Percentiles rank a stretch among this genome's conserved stretches.
phyloP scores from a whole-genome alignment of 1,139 yeast species.

The Debaryomycetaceae sp. region DNA sequence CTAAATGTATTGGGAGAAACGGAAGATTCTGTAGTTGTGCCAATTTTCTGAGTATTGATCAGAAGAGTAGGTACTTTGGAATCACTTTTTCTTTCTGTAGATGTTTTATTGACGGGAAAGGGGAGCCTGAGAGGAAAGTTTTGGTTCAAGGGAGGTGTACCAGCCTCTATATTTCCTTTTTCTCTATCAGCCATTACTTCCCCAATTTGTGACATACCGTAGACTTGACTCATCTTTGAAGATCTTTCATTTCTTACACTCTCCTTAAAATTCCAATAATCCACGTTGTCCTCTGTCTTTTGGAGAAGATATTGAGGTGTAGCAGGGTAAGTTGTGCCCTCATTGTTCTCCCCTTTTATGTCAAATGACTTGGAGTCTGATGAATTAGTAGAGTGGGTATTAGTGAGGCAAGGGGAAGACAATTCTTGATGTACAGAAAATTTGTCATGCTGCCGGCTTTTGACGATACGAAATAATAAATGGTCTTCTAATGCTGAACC shows the following conservation, averaged over 20 bases:
- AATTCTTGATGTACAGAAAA: slow-evolving; percentile 43
- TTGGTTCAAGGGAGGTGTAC: background rate
- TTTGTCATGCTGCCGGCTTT: slow-evolving; percentile 34
- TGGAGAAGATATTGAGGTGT: slow-evolving; percentile 61
- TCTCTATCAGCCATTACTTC: background rate
- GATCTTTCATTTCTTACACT: slow-evolving; percentile 13
- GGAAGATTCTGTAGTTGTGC: slow-evolving; percentile 9
- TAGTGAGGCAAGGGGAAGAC: slow-evolving; percentile 29
- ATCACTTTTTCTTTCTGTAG: slow-evolving; percentile 7
- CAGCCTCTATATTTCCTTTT: background rate
- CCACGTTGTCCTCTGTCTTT: slow-evolving; percentile 35
- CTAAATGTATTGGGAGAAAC: slow-evolving; percentile 46
- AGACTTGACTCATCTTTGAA: slow-evolving; percentile 10
- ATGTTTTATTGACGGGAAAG: slow-evolving; percentile 15
- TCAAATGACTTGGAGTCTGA: slow-evolving; percentile 51
- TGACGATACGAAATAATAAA: slow-evolving; percentile 29
- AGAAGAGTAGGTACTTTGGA: slow-evolving; percentile 22
- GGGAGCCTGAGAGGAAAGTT: slow-evolving; percentile 20
- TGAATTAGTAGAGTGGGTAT: slow-evolving; percentile 39
- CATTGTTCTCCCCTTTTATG: slow-evolving; percentile 35
- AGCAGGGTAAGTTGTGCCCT: slow-evolving; percentile 46
- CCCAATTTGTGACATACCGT: background rate
- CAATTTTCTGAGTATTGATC: slow-evolving; percentile 23
- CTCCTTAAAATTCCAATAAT: slow-evolving; percentile 66
- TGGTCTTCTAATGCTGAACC: slow-evolving; percentile 62